Conservation (phyloP, 2,329 filamentous ascomycete genomes). For the Penicillium rolfsii region DNA sequence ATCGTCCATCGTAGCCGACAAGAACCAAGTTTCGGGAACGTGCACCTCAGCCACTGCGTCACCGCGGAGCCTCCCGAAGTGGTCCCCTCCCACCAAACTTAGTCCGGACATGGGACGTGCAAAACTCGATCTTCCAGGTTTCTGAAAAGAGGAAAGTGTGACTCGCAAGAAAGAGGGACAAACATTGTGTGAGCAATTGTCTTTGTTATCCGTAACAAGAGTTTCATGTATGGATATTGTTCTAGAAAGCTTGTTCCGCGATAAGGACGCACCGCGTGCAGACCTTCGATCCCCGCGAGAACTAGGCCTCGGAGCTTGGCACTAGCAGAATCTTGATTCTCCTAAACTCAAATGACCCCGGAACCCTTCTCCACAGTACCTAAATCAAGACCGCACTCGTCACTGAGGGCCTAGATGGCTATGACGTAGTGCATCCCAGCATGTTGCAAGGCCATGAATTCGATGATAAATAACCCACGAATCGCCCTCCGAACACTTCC, state of each 20-base stretch:
- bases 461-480: slow-evolving; percentile 6
- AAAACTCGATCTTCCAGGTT: not conserved
- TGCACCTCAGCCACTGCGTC: not conserved
- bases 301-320: not conserved
- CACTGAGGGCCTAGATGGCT: not conserved
- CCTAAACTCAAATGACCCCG: not conserved
- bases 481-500: not conserved
- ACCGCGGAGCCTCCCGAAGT: slow-evolving; percentile 1
- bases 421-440: slow-evolving; percentile 1
- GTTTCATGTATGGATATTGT: not conserved
- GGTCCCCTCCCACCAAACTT: not conserved
- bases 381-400: too few relatives aligned
- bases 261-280: not conserved
- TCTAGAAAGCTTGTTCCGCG: not conserved
- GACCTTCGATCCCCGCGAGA: not conserved
- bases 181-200: not conserved
- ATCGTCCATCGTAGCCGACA: not conserved
- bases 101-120: not conserved
- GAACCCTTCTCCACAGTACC: not conserved
- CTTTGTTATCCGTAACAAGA: not conserved
- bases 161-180: not conserved
- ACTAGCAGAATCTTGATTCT: slow-evolving; percentile 1
- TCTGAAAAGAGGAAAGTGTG: not conserved
- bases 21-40: not conserved
- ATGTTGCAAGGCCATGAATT: not conserved